phyloP scores from a whole-genome alignment of 139 green algal species.

The Asterochloris erici region DNA sequence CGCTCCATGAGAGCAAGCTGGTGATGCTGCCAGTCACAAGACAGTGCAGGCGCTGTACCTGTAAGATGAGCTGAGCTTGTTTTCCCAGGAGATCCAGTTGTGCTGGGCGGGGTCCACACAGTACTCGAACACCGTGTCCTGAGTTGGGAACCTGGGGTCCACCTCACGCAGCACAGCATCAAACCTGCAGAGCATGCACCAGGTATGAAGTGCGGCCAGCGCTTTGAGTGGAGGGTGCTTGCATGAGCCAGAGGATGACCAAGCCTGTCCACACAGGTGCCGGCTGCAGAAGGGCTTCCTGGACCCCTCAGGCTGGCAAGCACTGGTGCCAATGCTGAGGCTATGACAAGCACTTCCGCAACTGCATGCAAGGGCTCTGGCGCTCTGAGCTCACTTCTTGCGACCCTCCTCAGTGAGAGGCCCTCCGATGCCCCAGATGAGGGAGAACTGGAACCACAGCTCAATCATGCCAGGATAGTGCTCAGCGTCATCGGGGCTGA shows the following conservation, averaged over 20 bases:
- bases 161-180: conserved; percentile 23
- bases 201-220: too few relatives aligned
- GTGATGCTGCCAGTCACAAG: background rate
- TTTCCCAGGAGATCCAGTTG: conserved; percentile 17
- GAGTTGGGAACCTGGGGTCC: conserved; percentile 15
- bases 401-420: conserved; percentile 59
- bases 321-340: too few relatives aligned
- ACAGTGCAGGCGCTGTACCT: background rate
- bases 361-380: background rate
- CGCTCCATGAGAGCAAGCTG: background rate
- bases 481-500: conserved; percentile 47
- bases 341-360: too few relatives aligned
- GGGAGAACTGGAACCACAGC: conserved; percentile 76
- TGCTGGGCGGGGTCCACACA: conserved; percentile 16
- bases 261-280: too few relatives aligned
- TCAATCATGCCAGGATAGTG: conserved; percentile 60
- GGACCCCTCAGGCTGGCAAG: too few relatives aligned
- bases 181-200: conserved; percentile 11
- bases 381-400: conserved; percentile 36
- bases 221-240: too few relatives aligned
- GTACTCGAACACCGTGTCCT: conserved; percentile 21
- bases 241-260: too few relatives aligned
- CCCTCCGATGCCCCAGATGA: conserved; percentile 83
- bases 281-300: too few relatives aligned
- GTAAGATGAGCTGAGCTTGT: conserved; percentile 9